Evolutionary conservation across 306 rosid genomes (phyloP).

Genomic region (Potentilla sterilis): DNA sequence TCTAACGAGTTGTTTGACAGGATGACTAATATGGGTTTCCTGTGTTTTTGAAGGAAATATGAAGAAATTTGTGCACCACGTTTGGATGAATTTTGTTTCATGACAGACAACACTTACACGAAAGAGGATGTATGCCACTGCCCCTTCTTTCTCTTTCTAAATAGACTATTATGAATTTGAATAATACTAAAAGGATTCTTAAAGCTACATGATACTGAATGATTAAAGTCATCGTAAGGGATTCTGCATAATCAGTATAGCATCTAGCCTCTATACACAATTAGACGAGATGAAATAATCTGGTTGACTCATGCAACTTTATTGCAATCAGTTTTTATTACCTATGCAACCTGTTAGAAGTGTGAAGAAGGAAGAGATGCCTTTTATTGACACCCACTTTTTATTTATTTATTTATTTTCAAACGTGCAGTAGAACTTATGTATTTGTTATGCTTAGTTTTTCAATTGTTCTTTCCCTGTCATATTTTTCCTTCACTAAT

Average conservation of each 20-base stretch:
- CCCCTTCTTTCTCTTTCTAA: neutral
- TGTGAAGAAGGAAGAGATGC: constrained; percentile 4
- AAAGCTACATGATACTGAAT: neutral
- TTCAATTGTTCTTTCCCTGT: constrained; percentile 15
- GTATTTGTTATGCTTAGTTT: neutral
- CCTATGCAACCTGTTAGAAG: neutral
- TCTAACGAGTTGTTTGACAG: neutral
- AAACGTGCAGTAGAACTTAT: neutral
- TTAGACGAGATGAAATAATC: neutral
- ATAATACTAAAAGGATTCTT: neutral
- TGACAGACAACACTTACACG: constrained; percentile 60
- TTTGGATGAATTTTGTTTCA: constrained; percentile 59
- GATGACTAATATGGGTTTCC: constrained; percentile 15
- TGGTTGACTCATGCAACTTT: neutral
- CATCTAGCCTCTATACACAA: neutral
- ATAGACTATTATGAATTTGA: neutral
- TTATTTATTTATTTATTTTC: neutral
- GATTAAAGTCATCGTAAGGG: neutral
- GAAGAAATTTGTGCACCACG: constrained; percentile 68
- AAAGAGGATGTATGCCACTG: constrained; percentile 50
- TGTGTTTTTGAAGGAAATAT: constrained; percentile 43
- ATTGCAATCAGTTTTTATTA: neutral
- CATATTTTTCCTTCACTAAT: constrained; percentile 25
- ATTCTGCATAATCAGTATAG: neutral
- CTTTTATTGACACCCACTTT: neutral